These are phyloP conservation scores for Euphorbia lathyris DNA, from an alignment of 345 rosid genomes.

Conservation along the genomic window DNA sequence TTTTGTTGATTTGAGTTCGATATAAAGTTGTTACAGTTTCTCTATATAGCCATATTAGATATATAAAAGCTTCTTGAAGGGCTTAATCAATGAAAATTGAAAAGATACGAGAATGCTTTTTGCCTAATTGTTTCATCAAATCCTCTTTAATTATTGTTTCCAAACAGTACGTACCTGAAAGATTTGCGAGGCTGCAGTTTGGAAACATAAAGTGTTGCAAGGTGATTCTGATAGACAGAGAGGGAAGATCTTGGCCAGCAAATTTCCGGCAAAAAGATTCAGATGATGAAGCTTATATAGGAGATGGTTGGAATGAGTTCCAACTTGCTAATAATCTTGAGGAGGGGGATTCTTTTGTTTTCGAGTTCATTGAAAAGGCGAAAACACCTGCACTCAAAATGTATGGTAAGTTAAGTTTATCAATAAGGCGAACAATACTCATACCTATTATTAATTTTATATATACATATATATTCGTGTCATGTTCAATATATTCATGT, in stretches of 20 bases:
- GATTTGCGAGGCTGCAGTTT: slow-evolving; percentile 2
- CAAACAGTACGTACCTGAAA: slow-evolving; percentile 10
- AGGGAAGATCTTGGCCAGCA: slow-evolving; percentile 18
- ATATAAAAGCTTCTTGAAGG: no score
- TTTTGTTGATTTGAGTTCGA: no score
- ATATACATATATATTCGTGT: no score
- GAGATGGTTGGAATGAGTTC: slow-evolving; percentile 11
- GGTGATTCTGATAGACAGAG: slow-evolving; percentile 6
- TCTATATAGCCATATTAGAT: no score
- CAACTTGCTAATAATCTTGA: neutral
- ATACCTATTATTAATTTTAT: no score
- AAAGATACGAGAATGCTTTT: no score
- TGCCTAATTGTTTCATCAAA: neutral
- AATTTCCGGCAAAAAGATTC: no score
- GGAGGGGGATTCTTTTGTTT: slow-evolving; percentile 10
- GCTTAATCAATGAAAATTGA: no score
- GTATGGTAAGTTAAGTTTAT: neutral
- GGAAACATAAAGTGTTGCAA: neutral
- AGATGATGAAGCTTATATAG: neutral
- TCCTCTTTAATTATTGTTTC: neutral
- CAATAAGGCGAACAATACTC: no score
- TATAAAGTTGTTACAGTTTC: no score
- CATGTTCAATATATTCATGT: no score
- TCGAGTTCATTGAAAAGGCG: slow-evolving; percentile 10
- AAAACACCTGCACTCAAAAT: slow-evolving; percentile 2